Conservation (phyloP, 257 asterid species). For the Verbena officinalis region DNA sequence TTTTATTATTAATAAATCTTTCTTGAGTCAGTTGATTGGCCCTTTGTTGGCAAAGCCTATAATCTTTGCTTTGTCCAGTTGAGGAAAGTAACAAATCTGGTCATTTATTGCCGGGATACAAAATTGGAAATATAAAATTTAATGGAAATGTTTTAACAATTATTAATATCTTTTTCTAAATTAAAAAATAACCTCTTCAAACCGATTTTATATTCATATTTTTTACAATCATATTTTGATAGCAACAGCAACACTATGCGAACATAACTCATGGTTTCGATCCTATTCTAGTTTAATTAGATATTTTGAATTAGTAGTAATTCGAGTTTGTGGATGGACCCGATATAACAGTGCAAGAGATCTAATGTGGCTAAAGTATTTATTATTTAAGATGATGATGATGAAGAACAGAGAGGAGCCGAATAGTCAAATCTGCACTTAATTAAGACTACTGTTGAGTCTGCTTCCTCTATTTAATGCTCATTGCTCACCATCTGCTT, state of each 20-base stretch:
- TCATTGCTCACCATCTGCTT: slow-evolving; percentile 1
- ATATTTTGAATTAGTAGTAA: too few species aligned
- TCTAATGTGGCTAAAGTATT: too few species aligned
- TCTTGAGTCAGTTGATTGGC: not conserved
- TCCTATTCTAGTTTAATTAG: too few species aligned
- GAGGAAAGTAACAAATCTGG: not conserved
- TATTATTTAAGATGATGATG: not conserved
- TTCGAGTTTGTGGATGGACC: too few species aligned
- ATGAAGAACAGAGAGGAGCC: not conserved
- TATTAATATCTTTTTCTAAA: too few species aligned
- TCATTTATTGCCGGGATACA: not conserved
- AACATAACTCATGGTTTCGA: too few species aligned
- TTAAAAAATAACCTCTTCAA: too few species aligned
- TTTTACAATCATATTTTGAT: too few species aligned
- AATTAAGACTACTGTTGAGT: slow-evolving; percentile 17
- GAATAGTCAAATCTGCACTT: slow-evolving; percentile 25
- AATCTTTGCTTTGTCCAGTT: not conserved
- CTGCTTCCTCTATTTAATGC: slow-evolving; percentile 22
- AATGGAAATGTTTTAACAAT: too few species aligned
- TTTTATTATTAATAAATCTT: not conserved
- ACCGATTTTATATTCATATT: too few species aligned
- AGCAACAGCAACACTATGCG: too few species aligned
- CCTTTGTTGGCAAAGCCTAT: not conserved
- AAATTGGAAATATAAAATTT: not conserved
- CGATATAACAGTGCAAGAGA: too few species aligned